Percentiles rank a stretch among this genome's conserved stretches.
Conservation (phyloP, 2,329 filamentous ascomycete species). For the Reticulascus tulasneorum region DNA sequence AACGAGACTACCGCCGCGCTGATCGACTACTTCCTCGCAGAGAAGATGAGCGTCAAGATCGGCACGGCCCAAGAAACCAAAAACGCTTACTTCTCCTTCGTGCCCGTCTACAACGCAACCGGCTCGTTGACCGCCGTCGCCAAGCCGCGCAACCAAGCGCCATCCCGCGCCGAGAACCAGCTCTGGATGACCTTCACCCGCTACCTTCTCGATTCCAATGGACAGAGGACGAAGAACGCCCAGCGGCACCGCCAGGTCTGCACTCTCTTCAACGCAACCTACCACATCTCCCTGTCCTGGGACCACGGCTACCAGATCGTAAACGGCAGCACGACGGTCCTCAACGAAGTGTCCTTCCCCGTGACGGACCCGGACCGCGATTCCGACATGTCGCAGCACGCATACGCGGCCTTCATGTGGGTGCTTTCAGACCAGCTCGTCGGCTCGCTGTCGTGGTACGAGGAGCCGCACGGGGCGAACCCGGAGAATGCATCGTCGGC, state of each 20-base stretch:
- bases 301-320: slow-evolving; percentile 1
- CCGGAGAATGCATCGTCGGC: not conserved
- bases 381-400: slow-evolving; percentile 4
- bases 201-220: too few relatives aligned
- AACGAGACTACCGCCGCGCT: not conserved
- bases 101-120: not conserved
- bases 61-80: slow-evolving; percentile 2
- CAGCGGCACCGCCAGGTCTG: slow-evolving; percentile 1
- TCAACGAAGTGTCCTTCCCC: not conserved
- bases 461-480: not conserved
- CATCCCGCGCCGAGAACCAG: slow-evolving; percentile 1
- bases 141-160: not conserved
- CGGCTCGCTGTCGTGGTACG: slow-evolving; percentile 3
- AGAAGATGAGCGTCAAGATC: slow-evolving; percentile 1
- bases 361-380: not conserved
- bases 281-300: not conserved
- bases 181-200: slow-evolving; percentile 4
- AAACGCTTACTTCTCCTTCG: slow-evolving; percentile 7
- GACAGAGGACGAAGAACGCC: not conserved
- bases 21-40: slow-evolving; percentile 1
- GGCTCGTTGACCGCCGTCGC: not conserved
- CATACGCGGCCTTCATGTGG: slow-evolving; percentile 5
- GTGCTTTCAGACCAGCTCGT: slow-evolving; percentile 4
- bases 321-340: not conserved
- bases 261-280: slow-evolving; percentile 3